A percentile compares a stretch with the other conserved stretches of the same genome.
Conservation (phyloP, 257 asterid species). For the Jaltomata sinuosa region DNA sequence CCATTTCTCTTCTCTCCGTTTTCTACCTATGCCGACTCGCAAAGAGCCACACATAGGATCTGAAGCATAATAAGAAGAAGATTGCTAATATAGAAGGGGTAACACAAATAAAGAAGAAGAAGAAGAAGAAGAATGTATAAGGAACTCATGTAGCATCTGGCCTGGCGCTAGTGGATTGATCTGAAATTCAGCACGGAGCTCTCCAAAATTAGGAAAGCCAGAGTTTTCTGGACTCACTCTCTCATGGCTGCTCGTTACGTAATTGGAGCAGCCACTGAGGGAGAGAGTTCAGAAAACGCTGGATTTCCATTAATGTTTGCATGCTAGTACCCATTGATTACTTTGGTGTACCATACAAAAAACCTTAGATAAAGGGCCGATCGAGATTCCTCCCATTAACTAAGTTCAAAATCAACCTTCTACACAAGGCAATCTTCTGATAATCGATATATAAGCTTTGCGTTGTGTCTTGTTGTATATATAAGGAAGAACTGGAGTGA, state of each 20-base stretch:
- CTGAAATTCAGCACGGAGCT: background rate
- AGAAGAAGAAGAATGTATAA: background rate
- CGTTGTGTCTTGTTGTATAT: background rate
- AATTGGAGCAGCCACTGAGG: slow-evolving; percentile 20
- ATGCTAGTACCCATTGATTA: no score
- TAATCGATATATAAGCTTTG: background rate
- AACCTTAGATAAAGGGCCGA: no score
- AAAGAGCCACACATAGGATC: no score
- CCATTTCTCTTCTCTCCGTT: no score
- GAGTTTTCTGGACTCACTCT: slow-evolving; percentile 1
- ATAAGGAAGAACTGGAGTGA: background rate
- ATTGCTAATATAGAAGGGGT: background rate
- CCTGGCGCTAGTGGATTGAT: background rate
- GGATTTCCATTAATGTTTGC: background rate
- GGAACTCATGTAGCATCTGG: background rate
- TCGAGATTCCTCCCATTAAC: background rate
- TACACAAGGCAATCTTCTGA: background rate
- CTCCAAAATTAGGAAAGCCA: background rate
- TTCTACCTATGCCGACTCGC: no score
- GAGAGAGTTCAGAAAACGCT: slow-evolving; percentile 32
- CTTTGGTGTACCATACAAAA: background rate
- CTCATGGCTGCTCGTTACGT: background rate
- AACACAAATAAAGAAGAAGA: no score
- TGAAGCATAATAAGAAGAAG: background rate
- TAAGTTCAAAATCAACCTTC: background rate